Evolutionary conservation across 2,329 filamentous ascomycete genomes (phyloP).

Genomic region (Monilinia laxa): DNA sequence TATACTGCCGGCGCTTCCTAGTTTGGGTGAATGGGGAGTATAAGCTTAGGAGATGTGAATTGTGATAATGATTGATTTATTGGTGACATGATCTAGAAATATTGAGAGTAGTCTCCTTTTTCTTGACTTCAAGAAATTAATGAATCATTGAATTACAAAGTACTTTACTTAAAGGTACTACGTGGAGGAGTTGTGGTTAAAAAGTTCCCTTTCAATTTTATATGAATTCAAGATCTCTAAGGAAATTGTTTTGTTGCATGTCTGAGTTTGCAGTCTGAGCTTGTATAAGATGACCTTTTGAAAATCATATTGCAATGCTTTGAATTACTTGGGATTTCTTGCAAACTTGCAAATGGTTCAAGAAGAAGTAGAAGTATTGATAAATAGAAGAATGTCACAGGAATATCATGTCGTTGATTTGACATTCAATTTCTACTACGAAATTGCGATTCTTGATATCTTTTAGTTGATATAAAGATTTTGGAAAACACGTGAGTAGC

Average conservation of each 20-base stretch:
- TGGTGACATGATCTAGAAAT: no score
- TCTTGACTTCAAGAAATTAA: no score
- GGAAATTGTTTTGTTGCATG: neutral
- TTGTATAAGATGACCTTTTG: no score
- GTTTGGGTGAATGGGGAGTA: neutral
- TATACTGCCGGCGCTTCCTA: neutral
- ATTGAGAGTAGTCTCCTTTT: no score
- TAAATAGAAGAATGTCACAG: rapidly evolving
- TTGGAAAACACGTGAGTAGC: neutral
- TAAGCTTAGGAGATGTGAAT: neutral
- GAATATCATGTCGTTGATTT: neutral
- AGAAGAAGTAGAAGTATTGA: neutral
- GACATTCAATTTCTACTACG: neutral
- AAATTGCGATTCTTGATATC: neutral
- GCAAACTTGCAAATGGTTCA: neutral
- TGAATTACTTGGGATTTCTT: neutral
- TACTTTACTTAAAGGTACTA: neutral
- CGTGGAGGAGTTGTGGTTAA: neutral
- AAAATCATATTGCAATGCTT: neutral
- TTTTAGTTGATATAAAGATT: neutral
- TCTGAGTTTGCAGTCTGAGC: neutral
- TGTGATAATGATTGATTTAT: no score
- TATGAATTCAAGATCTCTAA: no score
- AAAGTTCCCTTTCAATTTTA: neutral
- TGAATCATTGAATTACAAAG: no score